Evolutionary conservation across 345 rosid genomes (phyloP), one percentile per base, ranked within the genome.

Genomic region (Zanthoxylum bungeanum): DNA sequence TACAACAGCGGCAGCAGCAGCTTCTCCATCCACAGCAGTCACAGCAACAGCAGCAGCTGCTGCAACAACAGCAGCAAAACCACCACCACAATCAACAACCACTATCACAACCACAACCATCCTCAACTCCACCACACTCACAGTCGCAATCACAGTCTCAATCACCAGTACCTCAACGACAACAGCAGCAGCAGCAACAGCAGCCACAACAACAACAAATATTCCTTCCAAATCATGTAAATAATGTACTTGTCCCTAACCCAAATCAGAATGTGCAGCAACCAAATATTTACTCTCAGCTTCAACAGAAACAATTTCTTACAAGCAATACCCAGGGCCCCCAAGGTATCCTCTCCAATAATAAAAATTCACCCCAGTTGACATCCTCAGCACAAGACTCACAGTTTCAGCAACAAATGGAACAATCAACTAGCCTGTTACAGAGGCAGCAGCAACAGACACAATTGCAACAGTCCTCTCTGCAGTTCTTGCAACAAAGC

Each of bases 381-480:
- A 83, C 86, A 19, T 79, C 90, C n/a, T 76, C 84, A 68, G 83
- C 90, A 4, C 91, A 85, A 80, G 98, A 93, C 36, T 25, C 82
- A 3, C 88, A 85, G 75, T 76, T 84, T 73, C 87, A 79, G 72
- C 89, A 76, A 75, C 91, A 81, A 77, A 78, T 80, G 64, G 98
- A 91, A 73, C 93, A 87, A 60, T 91, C 89, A 55, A 67, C 92
- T 72, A 77, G 78, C 80, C 84, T 81, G 57, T 66, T 79, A 47
- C 87, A 84, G 74, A 88, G 85, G 75, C 86, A 81, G 4, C 89
- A 79, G 76, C 97, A 82, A 72, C 96, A 88, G 81, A 65, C 93
- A 69, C 88, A 80, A 66, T 40, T 78, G 75, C 97, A 85, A 57
- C 94, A 83, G 62, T 70, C 91, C 50, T 72, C 89, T 9, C 49